Evolutionary conservation across 306 rosid species (phyloP).

Genomic region (Castanea sativa): DNA sequence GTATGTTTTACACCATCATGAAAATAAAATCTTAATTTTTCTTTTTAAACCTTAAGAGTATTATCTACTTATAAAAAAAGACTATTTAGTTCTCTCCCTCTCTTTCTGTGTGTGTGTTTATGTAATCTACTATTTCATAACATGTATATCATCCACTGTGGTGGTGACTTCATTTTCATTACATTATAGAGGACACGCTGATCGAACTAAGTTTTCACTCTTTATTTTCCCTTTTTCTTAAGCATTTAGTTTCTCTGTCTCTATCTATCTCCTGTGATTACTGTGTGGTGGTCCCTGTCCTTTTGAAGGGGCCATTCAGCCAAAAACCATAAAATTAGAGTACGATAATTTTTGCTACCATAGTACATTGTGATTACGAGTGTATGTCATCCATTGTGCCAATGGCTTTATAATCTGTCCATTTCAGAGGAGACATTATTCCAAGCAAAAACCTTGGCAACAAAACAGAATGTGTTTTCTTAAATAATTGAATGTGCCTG

Average conservation of each 20-base stretch:
- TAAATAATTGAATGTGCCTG: neutral
- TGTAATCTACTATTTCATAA: neutral
- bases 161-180: neutral
- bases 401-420: neutral
- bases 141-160: neutral
- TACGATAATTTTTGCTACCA: neutral
- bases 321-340: neutral
- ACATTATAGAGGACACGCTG: neutral
- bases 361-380: neutral
- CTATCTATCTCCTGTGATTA: neutral
- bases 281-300: neutral
- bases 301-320: neutral
- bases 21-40: neutral
- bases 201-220: neutral
- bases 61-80: too few species aligned
- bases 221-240: neutral
- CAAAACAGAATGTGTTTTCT: neutral
- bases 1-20: neutral
- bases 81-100: too few species aligned
- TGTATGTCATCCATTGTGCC: neutral
- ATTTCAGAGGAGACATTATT: neutral
- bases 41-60: neutral
- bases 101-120: neutral
- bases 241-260: neutral
- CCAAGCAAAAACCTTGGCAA: neutral